Conservation (phyloP, 2,329 filamentous ascomycete genomes). For the Fusarium torulosum region DNA sequence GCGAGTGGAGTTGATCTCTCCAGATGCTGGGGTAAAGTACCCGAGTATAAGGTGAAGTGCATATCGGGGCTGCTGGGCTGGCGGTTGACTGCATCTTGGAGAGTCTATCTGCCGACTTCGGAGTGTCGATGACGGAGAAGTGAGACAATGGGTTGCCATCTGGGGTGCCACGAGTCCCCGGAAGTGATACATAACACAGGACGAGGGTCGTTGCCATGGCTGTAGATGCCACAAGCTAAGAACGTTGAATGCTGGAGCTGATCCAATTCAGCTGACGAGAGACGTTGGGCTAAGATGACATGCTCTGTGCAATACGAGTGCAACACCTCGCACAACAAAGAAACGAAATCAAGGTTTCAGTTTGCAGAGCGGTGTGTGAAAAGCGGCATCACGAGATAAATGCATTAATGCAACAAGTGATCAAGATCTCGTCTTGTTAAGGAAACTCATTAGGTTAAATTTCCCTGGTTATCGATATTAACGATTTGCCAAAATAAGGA, state of each 20-base stretch:
- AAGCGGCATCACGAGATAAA: conserved; percentile 18
- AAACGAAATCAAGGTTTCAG: conserved; percentile 20
- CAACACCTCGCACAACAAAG: conserved; percentile 23
- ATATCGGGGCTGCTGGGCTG: not conserved
- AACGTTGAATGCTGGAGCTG: conserved; percentile 11
- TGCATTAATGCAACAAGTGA: conserved; percentile 9
- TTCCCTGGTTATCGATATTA: conserved; percentile 2
- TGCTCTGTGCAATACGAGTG: conserved; percentile 1
- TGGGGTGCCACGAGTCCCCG: conserved; percentile 15
- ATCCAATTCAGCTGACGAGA: conserved; percentile 3
- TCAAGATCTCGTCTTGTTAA: not conserved
- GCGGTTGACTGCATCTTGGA: not conserved
- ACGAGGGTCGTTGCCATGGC: conserved; percentile 26
- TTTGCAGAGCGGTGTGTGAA: conserved; percentile 29
- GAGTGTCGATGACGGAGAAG: conserved; percentile 18
- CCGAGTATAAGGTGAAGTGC: not conserved
- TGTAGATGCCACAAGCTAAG: conserved; percentile 9
- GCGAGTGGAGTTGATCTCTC: conserved; percentile 32
- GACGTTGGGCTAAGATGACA: conserved; percentile 8
- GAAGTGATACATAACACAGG: conserved; percentile 21
- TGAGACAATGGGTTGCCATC: conserved; percentile 32
- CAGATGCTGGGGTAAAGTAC: conserved; percentile 11
- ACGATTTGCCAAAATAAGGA: conserved; percentile 25
- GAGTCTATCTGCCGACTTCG: conserved; percentile 22
- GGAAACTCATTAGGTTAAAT: not conserved